Percentiles rank a stretch among this genome's conserved stretches.
These are phyloP conservation scores for Lyophyllum decastes DNA, from an alignment of 768 basidiomycete species.

Conservation along the genomic window DNA sequence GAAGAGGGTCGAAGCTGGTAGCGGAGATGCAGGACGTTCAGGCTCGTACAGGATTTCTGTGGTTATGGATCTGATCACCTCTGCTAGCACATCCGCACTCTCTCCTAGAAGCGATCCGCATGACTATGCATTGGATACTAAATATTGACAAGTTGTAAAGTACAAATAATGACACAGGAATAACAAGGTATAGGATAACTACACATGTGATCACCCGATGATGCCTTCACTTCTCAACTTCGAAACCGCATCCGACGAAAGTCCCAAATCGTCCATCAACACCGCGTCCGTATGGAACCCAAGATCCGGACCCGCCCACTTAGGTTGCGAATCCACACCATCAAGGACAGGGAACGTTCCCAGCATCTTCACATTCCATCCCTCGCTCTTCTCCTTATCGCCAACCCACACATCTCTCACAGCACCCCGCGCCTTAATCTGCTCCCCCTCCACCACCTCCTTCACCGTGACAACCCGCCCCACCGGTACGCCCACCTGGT, in stretches of 20 bases:
- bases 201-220: slow-evolving; percentile 33
- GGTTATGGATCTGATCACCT: no score
- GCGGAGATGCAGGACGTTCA: background rate
- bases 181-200: background rate
- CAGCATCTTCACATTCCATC: slow-evolving; percentile 71
- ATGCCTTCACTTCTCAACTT: slow-evolving; percentile 41
- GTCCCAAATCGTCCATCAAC: slow-evolving; percentile 42
- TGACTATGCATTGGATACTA: background rate
- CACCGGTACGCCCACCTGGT: slow-evolving; percentile 58
- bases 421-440: slow-evolving; percentile 53
- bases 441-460: slow-evolving; percentile 62
- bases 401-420: slow-evolving; percentile 60
- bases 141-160: background rate
- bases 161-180: background rate
- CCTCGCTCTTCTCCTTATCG: slow-evolving; percentile 27
- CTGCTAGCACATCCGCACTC: no score
- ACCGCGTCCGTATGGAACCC: slow-evolving; percentile 59
- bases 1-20: background rate
- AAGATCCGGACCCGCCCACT: slow-evolving; percentile 72
- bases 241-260: slow-evolving; percentile 36
- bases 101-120: no score
- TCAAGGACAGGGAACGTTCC: slow-evolving; percentile 65
- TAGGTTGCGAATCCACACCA: slow-evolving; percentile 56
- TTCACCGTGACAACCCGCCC: slow-evolving; percentile 64
- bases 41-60: background rate